Evolutionary conservation across 2,329 filamentous ascomycete genomes (phyloP), one percentile per base, ranked within the genome.

Genomic region (Fusarium sp.): DNA sequence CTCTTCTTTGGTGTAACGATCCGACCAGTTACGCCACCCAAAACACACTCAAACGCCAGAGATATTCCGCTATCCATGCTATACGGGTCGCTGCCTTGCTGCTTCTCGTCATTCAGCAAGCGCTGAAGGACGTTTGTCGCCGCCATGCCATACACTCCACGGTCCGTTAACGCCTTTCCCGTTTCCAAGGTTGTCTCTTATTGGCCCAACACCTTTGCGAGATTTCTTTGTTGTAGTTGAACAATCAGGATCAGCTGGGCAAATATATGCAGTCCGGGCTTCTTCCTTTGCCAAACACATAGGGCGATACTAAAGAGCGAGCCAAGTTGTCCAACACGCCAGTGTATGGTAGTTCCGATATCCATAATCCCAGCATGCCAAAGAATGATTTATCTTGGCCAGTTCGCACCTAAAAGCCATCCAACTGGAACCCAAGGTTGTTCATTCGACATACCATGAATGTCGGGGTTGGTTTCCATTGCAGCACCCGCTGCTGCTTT

Each of bases 1-100:
- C 19, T 42, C 25, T 44, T 19, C 12, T 34, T 50, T 28, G n/a
- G 38, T 58, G n/a, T 19, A 26, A 58, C 39, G 6, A 31, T 26
- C 7, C 32, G 40, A 5, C 55, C 44, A 58, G 44, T 44, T 44
- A 35, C 24, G 13, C 28, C 24, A 29, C 12, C 12, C 10, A n/a
- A 40, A 12, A 6, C 6, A 39, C 32, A 35, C 43, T 25, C 26
- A 42, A 46, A 47, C 24, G 24, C 32, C 54, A 15, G 36, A 38
- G 22, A 34, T 15, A 38, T 32, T 24, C 25, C 24, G 19, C 19
- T 22, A 38, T 38, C 10, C 10, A 24, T 15, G 34, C 31, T 19
- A 25, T 15, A 11, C 45, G 39, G 11, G n/a, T 24, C n/a, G 53
- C 19, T 31, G 12, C 45, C 15, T 49, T 31, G n/a, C 28, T 32